Base-by-base conservation (phyloP, 495 filamentous ascomycete genomes). In the Apodospora peruviana region DNA sequence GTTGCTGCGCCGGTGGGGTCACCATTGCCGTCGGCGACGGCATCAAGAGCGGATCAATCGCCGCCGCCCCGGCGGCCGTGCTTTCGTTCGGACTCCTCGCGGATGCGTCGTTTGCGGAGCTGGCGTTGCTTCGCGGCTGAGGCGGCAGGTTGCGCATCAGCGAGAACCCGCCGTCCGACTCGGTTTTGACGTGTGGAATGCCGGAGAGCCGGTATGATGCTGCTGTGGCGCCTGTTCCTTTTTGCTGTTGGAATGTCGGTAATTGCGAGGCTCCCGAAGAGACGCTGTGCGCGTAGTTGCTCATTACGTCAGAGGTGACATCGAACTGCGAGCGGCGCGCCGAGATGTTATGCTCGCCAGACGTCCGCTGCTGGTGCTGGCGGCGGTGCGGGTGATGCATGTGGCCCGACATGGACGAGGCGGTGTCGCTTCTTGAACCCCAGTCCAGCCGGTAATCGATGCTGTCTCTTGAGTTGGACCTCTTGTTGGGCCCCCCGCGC, bases 31-130 rank as follows among this genome's bases (percentile, higher is more conserved):
- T n/a, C n/a, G 66, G 68, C 20, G 69, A 73, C 12, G 69, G 68
- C 37, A 76, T 61, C 22, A 75, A 55, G 8, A 67, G 64, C 18
- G 72, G 71, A 41, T 76, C 73, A 41, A 76, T 74, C 34, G 67
- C 58, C 3, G 68, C 25, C 14, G 34, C 36, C 25, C 40, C 45
- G 25, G 25, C 21, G 34, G 47, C 20, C 18, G 40, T 20, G 18
- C 18, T 18, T 43, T 41, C 18, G 16, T 2, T 32, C 62, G 23
- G 62, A 20, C 19, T 41, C 70, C 38, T 75, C 69, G 2, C 67
- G 65, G 22, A 67, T 37, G 14, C 18, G 21, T 4, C 23, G n/a
- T 44, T 27, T 5, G 62, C 49, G 22, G 64, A 54, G 51, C 61
- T 68, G 35, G 58, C 53, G 16, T 59, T 61, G 56, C 63, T 71